Conservation (phyloP, 495 filamentous ascomycete species). For the Neurospora tetraspora region DNA sequence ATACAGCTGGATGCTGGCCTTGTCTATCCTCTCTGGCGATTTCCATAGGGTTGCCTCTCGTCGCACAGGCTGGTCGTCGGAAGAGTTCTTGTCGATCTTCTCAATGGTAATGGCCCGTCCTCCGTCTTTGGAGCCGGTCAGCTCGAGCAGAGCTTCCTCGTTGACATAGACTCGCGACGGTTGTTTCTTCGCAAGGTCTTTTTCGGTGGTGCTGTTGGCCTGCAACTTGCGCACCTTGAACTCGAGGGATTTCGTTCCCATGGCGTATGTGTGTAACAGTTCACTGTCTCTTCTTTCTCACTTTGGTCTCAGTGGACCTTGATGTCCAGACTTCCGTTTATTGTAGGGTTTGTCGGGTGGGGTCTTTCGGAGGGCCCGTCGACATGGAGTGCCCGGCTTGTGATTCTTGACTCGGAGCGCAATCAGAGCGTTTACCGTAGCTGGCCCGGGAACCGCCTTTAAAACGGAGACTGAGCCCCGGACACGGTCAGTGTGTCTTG, state of each 20-base stretch:
- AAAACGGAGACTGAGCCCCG: not conserved
- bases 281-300: not conserved
- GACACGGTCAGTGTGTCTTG: not conserved
- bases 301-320: slow-evolving; percentile 1
- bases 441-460: not conserved
- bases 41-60: slow-evolving; percentile 58
- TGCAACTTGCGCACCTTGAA: slow-evolving; percentile 38
- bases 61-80: slow-evolving; percentile 7
- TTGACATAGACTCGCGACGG: slow-evolving; percentile 52
- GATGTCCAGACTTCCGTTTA: not conserved
- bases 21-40: slow-evolving; percentile 53
- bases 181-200: slow-evolving; percentile 35
- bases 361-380: not conserved
- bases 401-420: not conserved
- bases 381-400: not conserved
- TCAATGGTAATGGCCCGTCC: slow-evolving; percentile 50
- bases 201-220: slow-evolving; percentile 25
- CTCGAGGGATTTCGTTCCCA: slow-evolving; percentile 28
- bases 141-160: slow-evolving; percentile 48
- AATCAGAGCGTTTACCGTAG: not conserved
- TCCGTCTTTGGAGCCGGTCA: slow-evolving; percentile 42
- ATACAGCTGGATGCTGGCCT: slow-evolving; percentile 53
- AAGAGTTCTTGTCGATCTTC: slow-evolving; percentile 23
- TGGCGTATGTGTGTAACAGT: not conserved
- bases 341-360: not conserved